phyloP scores from a whole-genome alignment of 176 grass and related monocot species.

The Saccharum spontaneum region DNA sequence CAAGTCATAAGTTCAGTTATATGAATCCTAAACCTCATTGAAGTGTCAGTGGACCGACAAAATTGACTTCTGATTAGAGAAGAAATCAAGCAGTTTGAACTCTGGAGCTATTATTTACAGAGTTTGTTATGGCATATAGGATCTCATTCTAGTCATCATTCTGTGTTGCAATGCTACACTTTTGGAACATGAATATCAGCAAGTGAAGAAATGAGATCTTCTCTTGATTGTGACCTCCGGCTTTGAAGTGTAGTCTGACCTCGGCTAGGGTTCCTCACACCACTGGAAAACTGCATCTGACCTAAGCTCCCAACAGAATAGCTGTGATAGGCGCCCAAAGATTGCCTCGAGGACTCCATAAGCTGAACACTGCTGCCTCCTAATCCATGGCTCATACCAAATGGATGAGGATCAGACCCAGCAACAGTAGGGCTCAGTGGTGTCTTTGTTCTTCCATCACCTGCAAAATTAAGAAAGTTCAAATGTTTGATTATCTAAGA shows the following conservation, averaged over 20 bases:
- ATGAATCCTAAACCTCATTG: slow-evolving; percentile 39
- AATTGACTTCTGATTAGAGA: slow-evolving; percentile 62
- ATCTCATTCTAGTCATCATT: slow-evolving; percentile 44
- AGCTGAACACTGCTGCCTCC: slow-evolving; percentile 70
- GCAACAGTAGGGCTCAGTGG: slow-evolving; percentile 89
- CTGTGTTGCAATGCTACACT: slow-evolving; percentile 54
- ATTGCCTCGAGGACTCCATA: slow-evolving; percentile 70
- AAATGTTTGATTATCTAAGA: slow-evolving; percentile 15
- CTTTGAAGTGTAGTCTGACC: slow-evolving; percentile 92
- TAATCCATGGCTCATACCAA: slow-evolving; percentile 69
- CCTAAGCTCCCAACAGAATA: slow-evolving; percentile 95
- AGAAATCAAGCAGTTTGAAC: slow-evolving; percentile 41
- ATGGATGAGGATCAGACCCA: slow-evolving; percentile 81
- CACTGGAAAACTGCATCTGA: slow-evolving; percentile 87
- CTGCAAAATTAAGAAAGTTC: slow-evolving; percentile 30
- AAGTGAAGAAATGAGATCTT: slow-evolving; percentile 83
- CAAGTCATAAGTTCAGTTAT: slow-evolving; percentile 25
- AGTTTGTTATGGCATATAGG: slow-evolving; percentile 31
- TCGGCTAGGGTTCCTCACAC: slow-evolving; percentile 56
- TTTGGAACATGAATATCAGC: slow-evolving; percentile 77
- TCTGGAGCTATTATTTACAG: slow-evolving; percentile 60
- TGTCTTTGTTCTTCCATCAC: slow-evolving; percentile 79
- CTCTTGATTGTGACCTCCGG: slow-evolving; percentile 88
- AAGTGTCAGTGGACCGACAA: slow-evolving; percentile 47
- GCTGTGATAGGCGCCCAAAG: slow-evolving; percentile 74